Percentiles rank a stretch among this genome's conserved stretches.
Conservation (phyloP, 768 basidiomycete genomes). For the Mycena albidolilacea region DNA sequence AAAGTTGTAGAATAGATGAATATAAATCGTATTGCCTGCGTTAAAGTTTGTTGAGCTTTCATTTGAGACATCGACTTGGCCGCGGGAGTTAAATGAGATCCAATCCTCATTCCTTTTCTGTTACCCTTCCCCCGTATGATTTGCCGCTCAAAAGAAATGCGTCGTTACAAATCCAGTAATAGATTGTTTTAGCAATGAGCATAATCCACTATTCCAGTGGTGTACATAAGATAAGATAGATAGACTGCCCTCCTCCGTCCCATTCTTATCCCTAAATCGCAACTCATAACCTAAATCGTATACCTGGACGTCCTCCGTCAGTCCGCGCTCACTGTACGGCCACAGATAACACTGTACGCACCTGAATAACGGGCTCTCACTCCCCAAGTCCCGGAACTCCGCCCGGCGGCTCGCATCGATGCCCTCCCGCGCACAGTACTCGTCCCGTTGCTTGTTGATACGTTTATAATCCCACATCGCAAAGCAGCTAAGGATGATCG, state of each 20-base stretch:
- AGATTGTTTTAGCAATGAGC: background rate
- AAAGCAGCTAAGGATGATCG: constrained; percentile 54
- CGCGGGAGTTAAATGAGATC: no score
- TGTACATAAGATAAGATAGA: background rate
- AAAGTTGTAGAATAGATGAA: background rate
- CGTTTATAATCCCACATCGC: constrained; percentile 60
- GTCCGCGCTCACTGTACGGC: no score
- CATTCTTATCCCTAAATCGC: background rate
- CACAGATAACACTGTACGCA: constrained; percentile 18
- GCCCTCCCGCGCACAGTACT: constrained; percentile 53
- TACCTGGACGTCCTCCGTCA: background rate
- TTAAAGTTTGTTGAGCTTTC: background rate
- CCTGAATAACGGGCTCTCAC: constrained; percentile 64
- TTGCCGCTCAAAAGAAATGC: no score
- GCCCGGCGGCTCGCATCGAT: constrained; percentile 49
- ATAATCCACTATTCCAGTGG: background rate
- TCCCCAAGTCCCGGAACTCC: constrained; percentile 43
- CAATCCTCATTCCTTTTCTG: no score
- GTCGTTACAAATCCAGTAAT: background rate
- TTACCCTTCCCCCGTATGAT: background rate
- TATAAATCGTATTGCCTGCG: background rate
- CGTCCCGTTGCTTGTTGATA: constrained; percentile 59
- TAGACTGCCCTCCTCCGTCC: background rate
- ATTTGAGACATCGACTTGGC: background rate
- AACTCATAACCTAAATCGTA: background rate